Evolutionary conservation across 495 filamentous ascomycete genomes (phyloP).

Genomic region (Darksidea phi): DNA sequence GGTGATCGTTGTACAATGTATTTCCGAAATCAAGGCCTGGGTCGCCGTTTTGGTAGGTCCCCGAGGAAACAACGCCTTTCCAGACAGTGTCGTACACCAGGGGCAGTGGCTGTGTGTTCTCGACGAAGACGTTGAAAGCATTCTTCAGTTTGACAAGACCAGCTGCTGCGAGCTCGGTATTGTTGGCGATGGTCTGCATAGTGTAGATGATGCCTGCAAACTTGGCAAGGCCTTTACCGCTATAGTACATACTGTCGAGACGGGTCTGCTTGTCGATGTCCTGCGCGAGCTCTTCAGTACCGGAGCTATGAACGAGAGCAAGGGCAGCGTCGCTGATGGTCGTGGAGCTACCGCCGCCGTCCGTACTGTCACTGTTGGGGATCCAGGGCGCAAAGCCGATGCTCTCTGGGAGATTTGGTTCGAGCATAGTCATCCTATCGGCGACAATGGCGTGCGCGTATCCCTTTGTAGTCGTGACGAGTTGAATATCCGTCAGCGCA

Average conservation of each 20-base stretch:
- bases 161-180: conserved; percentile 57
- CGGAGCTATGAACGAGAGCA: conserved; percentile 56
- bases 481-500: conserved; percentile 56
- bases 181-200: conserved; percentile 62
- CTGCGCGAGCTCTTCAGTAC: conserved; percentile 66
- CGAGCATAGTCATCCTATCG: conserved; percentile 77
- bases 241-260: conserved; percentile 90
- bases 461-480: conserved; percentile 88
- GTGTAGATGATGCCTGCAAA: conserved; percentile 74
- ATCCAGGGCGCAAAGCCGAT: conserved; percentile 79
- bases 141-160: conserved; percentile 68
- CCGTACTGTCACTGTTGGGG: conserved; percentile 38
- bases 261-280: conserved; percentile 69
- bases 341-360: conserved; percentile 47
- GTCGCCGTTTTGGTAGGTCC: conserved; percentile 73
- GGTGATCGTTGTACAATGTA: conserved; percentile 86
- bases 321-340: conserved; percentile 55
- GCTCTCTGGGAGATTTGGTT: conserved; percentile 65
- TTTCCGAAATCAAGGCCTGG: conserved; percentile 51
- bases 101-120: conserved; percentile 74
- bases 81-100: conserved; percentile 66
- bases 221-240: conserved; percentile 88
- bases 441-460: conserved; percentile 68
- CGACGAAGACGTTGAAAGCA: conserved; percentile 71
- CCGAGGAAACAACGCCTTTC: conserved; percentile 82